These are phyloP conservation scores for Aspergillus spinulosporus DNA, from an alignment of 2,329 filamentous ascomycete species.

Conservation along the genomic window DNA sequence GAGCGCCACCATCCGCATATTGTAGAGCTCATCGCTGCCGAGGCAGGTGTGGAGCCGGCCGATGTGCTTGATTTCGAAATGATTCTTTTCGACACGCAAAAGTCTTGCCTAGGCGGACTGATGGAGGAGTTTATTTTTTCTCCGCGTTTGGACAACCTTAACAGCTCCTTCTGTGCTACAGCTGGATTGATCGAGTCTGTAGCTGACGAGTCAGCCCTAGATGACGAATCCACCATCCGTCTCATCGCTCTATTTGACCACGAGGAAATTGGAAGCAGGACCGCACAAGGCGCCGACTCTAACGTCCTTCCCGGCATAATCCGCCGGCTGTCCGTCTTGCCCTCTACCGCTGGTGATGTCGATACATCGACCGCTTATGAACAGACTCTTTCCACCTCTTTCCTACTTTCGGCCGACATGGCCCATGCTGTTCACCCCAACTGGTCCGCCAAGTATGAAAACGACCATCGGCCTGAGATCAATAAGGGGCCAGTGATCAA, in stretches of 20 bases:
- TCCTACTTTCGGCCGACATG: conserved; percentile 97
- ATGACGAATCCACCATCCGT: conserved; percentile 77
- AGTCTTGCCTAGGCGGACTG: conserved; percentile 82
- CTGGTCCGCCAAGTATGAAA: conserved; percentile 88
- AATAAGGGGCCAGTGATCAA: conserved; percentile 98
- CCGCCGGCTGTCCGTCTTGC: conserved; percentile 79
- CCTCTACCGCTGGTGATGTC: conserved; percentile 59
- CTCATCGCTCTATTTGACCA: conserved; percentile 96
- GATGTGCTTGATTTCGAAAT: conserved; percentile 92
- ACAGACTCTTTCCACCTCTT: conserved; percentile 85
- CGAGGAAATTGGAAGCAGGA: conserved; percentile 92
- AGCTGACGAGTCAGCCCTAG: conserved; percentile 61
- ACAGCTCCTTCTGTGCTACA: conserved; percentile 93
- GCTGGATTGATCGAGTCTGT: conserved; percentile 82
- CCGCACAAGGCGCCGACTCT: conserved; percentile 89
- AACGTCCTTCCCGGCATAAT: conserved; percentile 87
- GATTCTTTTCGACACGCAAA: conserved; percentile 94
- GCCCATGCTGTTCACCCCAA: conserved; percentile 95
- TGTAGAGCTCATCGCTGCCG: conserved; percentile 77
- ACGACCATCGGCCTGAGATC: conserved; percentile 87
- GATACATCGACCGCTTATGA: conserved; percentile 82
- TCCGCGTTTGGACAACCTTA: conserved; percentile 90
- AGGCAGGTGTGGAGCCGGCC: conserved; percentile 68
- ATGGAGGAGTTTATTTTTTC: conserved; percentile 96
- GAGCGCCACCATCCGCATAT: conserved; percentile 88